These are phyloP conservation scores for Cercospora citrullina DNA, from an alignment of 2,329 filamentous ascomycete species.

Conservation along the genomic window DNA sequence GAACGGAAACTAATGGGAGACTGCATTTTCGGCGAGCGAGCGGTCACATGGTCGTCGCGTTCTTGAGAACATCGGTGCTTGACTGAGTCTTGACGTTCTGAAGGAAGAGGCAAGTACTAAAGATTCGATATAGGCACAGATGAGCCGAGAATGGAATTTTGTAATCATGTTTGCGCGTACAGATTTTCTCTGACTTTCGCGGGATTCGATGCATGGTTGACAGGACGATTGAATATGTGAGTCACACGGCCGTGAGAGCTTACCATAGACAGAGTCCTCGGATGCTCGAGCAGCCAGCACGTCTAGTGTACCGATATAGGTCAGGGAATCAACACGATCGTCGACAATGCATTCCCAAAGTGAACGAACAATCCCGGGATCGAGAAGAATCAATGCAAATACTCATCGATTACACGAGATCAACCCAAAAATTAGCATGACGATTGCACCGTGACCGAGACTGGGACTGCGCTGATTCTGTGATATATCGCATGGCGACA, in stretches of 20 bases:
- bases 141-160: not conserved
- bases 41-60: not conserved
- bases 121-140: not conserved
- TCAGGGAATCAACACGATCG: not conserved
- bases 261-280: not conserved
- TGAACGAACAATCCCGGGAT: too few species aligned
- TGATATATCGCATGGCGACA: not conserved
- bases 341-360: not conserved
- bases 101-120: not conserved
- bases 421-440: not conserved
- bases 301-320: not conserved
- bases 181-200: not conserved
- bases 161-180: not conserved
- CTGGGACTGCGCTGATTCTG: not conserved
- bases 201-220: not conserved
- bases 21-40: constrained; percentile 9
- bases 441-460: not conserved
- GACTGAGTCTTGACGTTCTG: not conserved
- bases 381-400: not conserved
- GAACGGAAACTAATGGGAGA: not conserved
- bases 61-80: not conserved
- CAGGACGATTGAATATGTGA: not conserved
- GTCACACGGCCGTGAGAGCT: not conserved
- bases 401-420: not conserved
- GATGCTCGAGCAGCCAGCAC: not conserved